Conservation (phyloP, 2,329 filamentous ascomycete species). For the Ophioceras dolichostomum region DNA sequence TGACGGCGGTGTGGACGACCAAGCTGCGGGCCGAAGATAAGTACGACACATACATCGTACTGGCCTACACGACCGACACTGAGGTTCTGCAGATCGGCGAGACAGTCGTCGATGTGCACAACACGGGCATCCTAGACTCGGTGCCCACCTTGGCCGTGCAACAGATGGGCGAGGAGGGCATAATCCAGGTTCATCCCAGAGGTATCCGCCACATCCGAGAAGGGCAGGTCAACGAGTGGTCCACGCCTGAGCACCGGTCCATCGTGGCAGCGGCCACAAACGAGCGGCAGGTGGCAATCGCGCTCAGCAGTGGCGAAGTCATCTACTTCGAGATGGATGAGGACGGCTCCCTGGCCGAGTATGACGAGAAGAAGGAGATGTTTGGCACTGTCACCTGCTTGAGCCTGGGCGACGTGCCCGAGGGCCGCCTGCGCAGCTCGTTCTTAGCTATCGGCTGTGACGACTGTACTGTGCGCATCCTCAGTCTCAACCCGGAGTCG, state of each 20-base stretch:
- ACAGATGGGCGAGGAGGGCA: constrained; percentile 82
- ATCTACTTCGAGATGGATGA: constrained; percentile 97
- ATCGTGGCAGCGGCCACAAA: constrained; percentile 94
- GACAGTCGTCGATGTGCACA: constrained; percentile 88
- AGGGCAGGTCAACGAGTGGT: constrained; percentile 83
- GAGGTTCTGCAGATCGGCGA: constrained; percentile 92
- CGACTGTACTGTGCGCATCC: constrained; percentile 87
- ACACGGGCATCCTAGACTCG: constrained; percentile 82
- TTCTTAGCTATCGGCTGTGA: constrained; percentile 95
- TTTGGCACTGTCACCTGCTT: constrained; percentile 88
- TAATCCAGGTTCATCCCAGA: constrained; percentile 93
- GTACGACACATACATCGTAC: constrained; percentile 89
- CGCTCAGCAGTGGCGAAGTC: constrained; percentile 90
- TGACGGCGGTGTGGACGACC: constrained; percentile 88
- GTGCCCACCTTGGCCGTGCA: constrained; percentile 88
- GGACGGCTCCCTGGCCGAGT: constrained; percentile 83
- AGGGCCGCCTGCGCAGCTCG: constrained; percentile 77
- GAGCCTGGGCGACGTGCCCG: constrained; percentile 86
- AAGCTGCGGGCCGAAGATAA: constrained; percentile 72
- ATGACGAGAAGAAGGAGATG: constrained; percentile 92
- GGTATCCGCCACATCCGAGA: constrained; percentile 81
- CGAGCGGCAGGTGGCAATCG: constrained; percentile 82
- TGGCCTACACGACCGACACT: constrained; percentile 83
- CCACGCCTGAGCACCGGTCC: constrained; percentile 81
- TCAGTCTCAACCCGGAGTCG: constrained; percentile 80